These are phyloP conservation scores for Kwoniella newhampshirensis DNA, from an alignment of 768 basidiomycete species.

Conservation along the genomic window DNA sequence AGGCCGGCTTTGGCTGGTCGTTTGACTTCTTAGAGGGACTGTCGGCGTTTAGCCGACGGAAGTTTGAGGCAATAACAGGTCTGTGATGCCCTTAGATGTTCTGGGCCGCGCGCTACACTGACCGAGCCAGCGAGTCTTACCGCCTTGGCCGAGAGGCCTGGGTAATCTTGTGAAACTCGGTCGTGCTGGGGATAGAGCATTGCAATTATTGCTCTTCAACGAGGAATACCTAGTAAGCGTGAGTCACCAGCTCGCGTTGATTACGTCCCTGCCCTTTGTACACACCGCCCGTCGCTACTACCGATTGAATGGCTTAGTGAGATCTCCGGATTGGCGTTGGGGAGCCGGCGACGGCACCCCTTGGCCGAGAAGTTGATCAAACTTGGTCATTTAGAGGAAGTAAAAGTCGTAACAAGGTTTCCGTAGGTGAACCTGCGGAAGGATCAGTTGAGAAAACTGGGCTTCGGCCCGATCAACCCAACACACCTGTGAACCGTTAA, in stretches of 20 bases:
- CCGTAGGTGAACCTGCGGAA: constrained; percentile 79
- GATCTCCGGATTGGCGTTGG: constrained; percentile 75
- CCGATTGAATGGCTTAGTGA: constrained; percentile 89
- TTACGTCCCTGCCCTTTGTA: constrained; percentile 89
- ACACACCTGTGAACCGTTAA: constrained; percentile 58
- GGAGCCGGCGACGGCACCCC: constrained; percentile 59
- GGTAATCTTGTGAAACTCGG: constrained; percentile 77
- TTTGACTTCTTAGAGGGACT: constrained; percentile 81
- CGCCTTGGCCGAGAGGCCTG: constrained; percentile 72
- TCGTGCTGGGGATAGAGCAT: constrained; percentile 80
- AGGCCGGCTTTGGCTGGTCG: constrained; percentile 71
- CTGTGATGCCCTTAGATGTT: constrained; percentile 89
- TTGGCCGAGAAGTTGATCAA: constrained; percentile 65
- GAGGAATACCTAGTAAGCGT: constrained; percentile 85
- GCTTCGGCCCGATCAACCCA: constrained; percentile 58
- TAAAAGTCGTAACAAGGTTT: constrained; percentile 72
- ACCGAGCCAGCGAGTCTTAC: constrained; percentile 79
- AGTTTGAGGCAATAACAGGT: constrained; percentile 90
- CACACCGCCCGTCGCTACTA: constrained; percentile 87
- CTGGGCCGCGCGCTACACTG: constrained; percentile 86
- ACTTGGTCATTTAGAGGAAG: constrained; percentile 82
- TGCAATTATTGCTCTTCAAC: constrained; percentile 86
- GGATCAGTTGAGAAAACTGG: constrained; percentile 60
- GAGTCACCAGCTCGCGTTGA: constrained; percentile 86
- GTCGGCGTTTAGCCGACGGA: constrained; percentile 75